These are phyloP conservation scores for Syzygium syzygioides DNA, from an alignment of 441 rosid species.

Conservation along the genomic window DNA sequence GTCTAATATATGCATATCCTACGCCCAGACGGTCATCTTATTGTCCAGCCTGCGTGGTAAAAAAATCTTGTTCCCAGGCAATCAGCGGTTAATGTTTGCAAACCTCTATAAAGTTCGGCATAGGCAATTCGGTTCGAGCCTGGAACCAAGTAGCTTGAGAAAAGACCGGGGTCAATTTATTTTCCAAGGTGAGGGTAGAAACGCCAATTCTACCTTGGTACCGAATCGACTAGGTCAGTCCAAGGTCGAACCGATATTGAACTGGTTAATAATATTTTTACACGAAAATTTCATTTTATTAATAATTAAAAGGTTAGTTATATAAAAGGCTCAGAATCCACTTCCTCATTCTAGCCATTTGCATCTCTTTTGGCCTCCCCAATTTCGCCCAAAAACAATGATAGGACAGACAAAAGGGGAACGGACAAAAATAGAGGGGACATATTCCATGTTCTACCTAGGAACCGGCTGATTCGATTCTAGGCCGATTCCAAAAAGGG, in stretches of 20 bases:
- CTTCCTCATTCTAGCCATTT: background rate
- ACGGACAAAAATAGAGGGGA: background rate
- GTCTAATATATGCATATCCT: too few relatives aligned
- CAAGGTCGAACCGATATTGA: background rate
- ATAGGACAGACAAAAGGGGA: background rate
- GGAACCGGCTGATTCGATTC: background rate
- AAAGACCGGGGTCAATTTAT: background rate
- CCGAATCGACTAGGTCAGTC: too few relatives aligned
- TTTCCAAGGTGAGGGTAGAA: background rate
- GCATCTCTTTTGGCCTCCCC: background rate
- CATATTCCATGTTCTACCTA: background rate
- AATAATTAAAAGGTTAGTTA: background rate
- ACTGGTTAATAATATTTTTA: background rate
- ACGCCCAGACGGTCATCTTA: too few relatives aligned
- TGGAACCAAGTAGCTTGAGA: constrained; percentile 22
- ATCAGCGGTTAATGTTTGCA: too few relatives aligned
- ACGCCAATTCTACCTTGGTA: constrained; percentile 8
- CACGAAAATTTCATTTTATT: background rate
- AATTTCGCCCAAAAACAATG: background rate
- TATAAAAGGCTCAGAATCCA: background rate
- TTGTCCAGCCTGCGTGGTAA: too few relatives aligned
- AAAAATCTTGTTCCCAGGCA: too few relatives aligned
- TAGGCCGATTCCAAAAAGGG: background rate
- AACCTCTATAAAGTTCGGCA: too few relatives aligned
- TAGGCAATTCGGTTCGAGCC: too few relatives aligned